Conservation (phyloP, 1,139 yeast genomes). For the Yamadazyma kanchanaburiensis region DNA sequence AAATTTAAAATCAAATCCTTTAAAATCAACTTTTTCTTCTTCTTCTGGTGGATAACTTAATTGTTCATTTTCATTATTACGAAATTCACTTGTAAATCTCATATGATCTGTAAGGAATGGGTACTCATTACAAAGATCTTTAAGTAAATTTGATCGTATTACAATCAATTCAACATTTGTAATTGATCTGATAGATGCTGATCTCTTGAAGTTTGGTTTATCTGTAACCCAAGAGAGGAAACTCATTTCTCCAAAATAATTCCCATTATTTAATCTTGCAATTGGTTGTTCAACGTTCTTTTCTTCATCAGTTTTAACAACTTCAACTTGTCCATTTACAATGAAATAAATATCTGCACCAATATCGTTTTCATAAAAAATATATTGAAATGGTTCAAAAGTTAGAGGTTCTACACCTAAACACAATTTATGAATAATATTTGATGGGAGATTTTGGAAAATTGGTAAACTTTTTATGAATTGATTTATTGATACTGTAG, state of each 20-base stretch:
- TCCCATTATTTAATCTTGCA: conserved; percentile 60
- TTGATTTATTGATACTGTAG: conserved; percentile 53
- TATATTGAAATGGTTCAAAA: conserved; percentile 54
- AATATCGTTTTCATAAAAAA: conserved; percentile 55
- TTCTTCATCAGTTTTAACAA: conserved; percentile 38
- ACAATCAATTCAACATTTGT: conserved; percentile 59
- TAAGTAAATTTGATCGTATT: conserved; percentile 51
- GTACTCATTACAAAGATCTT: conserved; percentile 50
- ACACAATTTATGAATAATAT: conserved; percentile 61
- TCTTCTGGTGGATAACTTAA: conserved; percentile 1
- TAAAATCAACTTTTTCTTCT: conserved; percentile 8
- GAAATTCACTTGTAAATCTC: conserved; percentile 54
- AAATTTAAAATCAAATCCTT: conserved; percentile 12
- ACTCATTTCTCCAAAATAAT: conserved; percentile 77
- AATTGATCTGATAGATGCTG: conserved; percentile 63
- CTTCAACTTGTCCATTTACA: conserved; percentile 69
- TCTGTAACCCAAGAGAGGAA: conserved; percentile 50
- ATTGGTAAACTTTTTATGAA: conserved; percentile 57
- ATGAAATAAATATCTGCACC: conserved; percentile 67
- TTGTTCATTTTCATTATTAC: conserved; percentile 22
- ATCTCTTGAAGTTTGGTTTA: conserved; percentile 31
- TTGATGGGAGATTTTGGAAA: conserved; percentile 53
- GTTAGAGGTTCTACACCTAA: conserved; percentile 56
- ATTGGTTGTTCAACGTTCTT: conserved; percentile 20
- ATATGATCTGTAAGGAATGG: conserved; percentile 60